Base-by-base conservation (phyloP, 2,329 filamentous ascomycete genomes). In the Arthroderma sp. region DNA sequence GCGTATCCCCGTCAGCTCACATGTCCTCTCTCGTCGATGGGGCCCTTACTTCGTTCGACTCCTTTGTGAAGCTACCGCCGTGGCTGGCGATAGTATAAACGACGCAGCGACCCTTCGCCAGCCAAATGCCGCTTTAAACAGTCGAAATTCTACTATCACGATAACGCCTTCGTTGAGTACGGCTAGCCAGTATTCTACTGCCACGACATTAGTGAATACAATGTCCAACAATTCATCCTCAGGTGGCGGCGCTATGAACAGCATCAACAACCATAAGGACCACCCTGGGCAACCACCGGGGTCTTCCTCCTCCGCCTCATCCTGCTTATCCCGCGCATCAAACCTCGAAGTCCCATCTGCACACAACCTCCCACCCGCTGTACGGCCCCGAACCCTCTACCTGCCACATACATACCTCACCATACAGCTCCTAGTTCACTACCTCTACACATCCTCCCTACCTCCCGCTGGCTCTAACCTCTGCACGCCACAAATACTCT, bases 41-140 rank as follows among this genome's bases (percentile, higher is more conserved):
- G 93, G 93, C 0, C 89, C 90, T 0, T 96, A 95, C 69, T 97
- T 98, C 73, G 89, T 95, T 57, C 88, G 95, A 68, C 79, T 98
- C 1, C 77, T 97, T 8, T 83, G 87, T 28, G 91, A 96, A 70
- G 88, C 87, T 44, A 78, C 79, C 3, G 83, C 87, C 1, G 79
- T 83, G 1, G 83, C 82, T 11, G 80, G 85, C 58, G 84, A 87
- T 56, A 87, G 85, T 1, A 81, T 83, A 56, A 71, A 73, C 23
- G 90, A 95, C 63, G 81, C 85, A 0, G 80, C 84, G 28, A 93
- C 89, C 0, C 73, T 95, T 33, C 81, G 89, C 51, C 85, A 87
- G 1, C 44, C 79, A 2, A 73, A 81, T 47, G 62, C 65, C 25
- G 71, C 78, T 77, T 68, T 83, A 71, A 70, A 84, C 68, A 72